Conservation (phyloP, 805 yeast species). For the Sungouiella blattae region DNA sequence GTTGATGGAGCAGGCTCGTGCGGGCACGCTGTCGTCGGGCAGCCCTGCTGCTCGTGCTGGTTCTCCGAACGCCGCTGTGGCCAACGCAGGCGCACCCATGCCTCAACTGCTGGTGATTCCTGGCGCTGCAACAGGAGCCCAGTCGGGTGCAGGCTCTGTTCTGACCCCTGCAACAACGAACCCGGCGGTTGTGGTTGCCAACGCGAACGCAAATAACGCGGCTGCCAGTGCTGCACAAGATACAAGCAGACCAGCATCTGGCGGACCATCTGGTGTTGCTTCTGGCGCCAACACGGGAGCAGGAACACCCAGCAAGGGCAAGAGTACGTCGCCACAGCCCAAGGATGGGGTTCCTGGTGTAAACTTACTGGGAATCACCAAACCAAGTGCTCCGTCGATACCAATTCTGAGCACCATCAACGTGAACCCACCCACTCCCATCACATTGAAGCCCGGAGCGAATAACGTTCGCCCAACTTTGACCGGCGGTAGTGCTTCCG, state of each 20-base stretch:
- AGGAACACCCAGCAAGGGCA: constrained; percentile 5
- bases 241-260: constrained; percentile 4
- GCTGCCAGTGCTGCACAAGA: constrained; percentile 4
- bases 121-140: constrained; percentile 1
- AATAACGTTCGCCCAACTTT: constrained; percentile 65
- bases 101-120: too few species aligned
- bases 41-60: constrained; percentile 5
- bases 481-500: constrained; percentile 79
- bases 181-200: constrained; percentile 1
- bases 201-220: constrained; percentile 2
- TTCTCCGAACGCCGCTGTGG: neutral
- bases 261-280: constrained; percentile 1
- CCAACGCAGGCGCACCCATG: neutral
- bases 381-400: constrained; percentile 59
- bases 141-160: constrained; percentile 5
- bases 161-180: constrained; percentile 6
- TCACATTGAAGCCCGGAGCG: constrained; percentile 54
- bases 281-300: constrained; percentile 6
- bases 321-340: constrained; percentile 5
- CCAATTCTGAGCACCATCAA: constrained; percentile 70
- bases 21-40: constrained; percentile 3
- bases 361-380: constrained; percentile 39
- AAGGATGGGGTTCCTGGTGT: constrained; percentile 18
- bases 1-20: constrained; percentile 30
- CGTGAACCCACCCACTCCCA: constrained; percentile 64